Base-by-base conservation (phyloP, 768 basidiomycete species). In the Postia placenta region DNA sequence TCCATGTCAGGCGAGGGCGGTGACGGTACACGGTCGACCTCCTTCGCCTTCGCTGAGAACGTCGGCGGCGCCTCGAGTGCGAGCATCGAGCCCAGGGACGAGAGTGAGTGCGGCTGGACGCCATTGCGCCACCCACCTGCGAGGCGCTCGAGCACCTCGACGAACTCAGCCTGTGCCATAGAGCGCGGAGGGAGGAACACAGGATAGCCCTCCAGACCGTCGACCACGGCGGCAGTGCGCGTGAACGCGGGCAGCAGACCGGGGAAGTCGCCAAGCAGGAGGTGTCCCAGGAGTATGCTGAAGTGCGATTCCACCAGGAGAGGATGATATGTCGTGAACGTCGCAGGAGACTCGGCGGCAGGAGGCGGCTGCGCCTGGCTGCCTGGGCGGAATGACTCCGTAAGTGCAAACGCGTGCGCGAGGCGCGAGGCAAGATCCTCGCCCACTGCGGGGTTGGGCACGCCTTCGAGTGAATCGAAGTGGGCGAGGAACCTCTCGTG, bases 321-420 rank as follows among this genome's bases (percentile, higher is more conserved):
- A 12, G 92, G 92, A 56, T 94, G 92, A 59, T 93, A 94, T 0
- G 92, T 91, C 44, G 92, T 89, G 69, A 88, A 87, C 59, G 79
- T 74, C n/a, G 79, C 65, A 1, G 83, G 79, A 2, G 71, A 56
- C 35, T 80, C 72, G 12, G 76, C 60, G 41, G 74, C 58, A 20
- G 67, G 51, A 14, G 69, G 59, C 3, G 64, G 60, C 3, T 60
- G 42, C 57, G 59, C 58, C 46, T 79, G 79, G 51, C 66, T 73
- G 26, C 83, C 83, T 1, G 85, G 81, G 2, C 87, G 81, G 28
- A 78, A 73, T 42, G 76, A 73, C 56, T 90, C 87, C 1, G 80
- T 78, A 47, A 88, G 72, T 11, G 78, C 61, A 66, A 83, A 87
- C 0, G 89, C 87, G 36, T 80, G 74, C 55, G 84, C 83, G 35